Base-by-base conservation (phyloP, 352 stramenopile genomes). In the Globisporangium recalcitrans region DNA sequence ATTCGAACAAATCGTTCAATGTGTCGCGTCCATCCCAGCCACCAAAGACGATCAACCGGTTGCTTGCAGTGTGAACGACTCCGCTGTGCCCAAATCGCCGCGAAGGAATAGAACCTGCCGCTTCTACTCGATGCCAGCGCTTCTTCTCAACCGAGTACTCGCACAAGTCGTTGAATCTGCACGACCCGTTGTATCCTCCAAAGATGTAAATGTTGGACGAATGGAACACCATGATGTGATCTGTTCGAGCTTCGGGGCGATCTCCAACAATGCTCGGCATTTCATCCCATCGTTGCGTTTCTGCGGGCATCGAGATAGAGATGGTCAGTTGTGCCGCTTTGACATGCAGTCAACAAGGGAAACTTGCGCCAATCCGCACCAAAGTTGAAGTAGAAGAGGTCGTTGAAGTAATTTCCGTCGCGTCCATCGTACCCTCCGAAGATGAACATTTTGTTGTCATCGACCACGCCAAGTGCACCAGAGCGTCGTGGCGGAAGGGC, bases 371-470 rank as follows among this genome's bases (percentile, higher is more conserved):
- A 4, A 32, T 19, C 58, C 62, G 58, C 67, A 87, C 75, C 81
- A 62, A 96, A 92, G 74, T 95, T 87, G 63, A 94, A 94, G 67
- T 77, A 92, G 72, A 84, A 94, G 16, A 96, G 69, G 48, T 96
- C 87, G 62, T 93, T 94, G 68, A 93, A 96, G 65, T 95, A 96
- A 72, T 93, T 94, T 59, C 85, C 87, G 53, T 95, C 85, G 32
- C 87, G 85, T 29, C 87, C 87, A 57, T 96, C 85, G 70, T 96
- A 96, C n/a, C 87, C 87, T 31, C 87, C 87, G 60, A 96, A 96
- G 60, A 96, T 85, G 67, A 90, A 96, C 87, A 96, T 93, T 60
- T 87, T 74, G 64, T 81, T 87, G 21, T 89, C 77, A 24, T 92
- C 75, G 1, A 93, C 80, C 8, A 93, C 84, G 10, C 84, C 85